Percentiles rank a stretch among this genome's conserved stretches.
Evolutionary conservation across 768 basidiomycete genomes (phyloP).

Genomic region (Lentinula aciculospora): DNA sequence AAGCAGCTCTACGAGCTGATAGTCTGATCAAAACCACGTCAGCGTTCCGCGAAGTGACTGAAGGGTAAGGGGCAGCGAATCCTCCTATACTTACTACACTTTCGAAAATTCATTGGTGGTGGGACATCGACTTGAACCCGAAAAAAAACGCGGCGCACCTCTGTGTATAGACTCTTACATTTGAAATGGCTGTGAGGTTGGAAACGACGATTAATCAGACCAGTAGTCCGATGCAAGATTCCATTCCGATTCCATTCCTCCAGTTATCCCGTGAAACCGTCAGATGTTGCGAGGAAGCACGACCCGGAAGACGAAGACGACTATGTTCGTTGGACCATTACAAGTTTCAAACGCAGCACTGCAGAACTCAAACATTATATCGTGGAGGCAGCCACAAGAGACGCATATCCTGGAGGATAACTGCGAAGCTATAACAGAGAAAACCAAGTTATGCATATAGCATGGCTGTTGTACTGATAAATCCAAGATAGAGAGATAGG

Average conservation of each 20-base stretch:
- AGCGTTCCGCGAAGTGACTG: slow-evolving; percentile 78
- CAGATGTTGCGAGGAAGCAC: slow-evolving; percentile 82
- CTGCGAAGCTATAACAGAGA: no score
- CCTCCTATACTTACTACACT: not conserved
- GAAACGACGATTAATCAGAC: no score
- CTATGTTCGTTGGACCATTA: no score
- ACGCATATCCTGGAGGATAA: no score
- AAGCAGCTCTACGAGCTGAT: slow-evolving; percentile 72
- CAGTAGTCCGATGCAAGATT: slow-evolving; percentile 52
- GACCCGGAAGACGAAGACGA: slow-evolving; percentile 52
- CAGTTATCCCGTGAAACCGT: slow-evolving; percentile 77
- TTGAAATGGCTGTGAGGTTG: slow-evolving; percentile 88
- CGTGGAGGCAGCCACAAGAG: no score
- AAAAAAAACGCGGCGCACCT: slow-evolving; percentile 72
- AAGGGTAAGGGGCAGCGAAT: slow-evolving; percentile 49
- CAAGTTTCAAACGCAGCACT: no score
- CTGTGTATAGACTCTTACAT: slow-evolving; percentile 92
- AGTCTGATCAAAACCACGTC: slow-evolving; percentile 79
- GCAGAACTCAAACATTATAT: no score
- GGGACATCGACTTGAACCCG: slow-evolving; percentile 80
- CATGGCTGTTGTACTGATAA: no score
- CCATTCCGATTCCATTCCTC: no score
- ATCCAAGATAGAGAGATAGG: no score
- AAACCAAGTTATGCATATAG: no score
- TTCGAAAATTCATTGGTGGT: not conserved